Evolutionary conservation across 345 rosid genomes (phyloP).

Genomic region (Xanthoceras sorbifolium): DNA sequence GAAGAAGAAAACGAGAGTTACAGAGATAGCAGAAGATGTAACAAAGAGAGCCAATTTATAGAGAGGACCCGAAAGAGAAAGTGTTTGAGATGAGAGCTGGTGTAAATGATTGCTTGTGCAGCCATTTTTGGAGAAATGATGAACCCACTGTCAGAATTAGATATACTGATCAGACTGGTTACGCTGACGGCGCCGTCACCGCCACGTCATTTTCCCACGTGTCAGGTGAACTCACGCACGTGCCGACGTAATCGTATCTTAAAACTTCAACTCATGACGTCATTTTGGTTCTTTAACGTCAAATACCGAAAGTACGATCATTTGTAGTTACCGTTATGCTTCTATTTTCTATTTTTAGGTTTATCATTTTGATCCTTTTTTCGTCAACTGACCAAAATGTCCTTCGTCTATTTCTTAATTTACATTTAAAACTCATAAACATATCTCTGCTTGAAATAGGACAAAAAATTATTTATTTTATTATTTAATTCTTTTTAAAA

Average conservation of each 20-base stretch:
- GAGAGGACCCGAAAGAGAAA: background rate
- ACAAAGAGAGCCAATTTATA: constrained; percentile 30
- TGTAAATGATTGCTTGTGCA: constrained; percentile 59
- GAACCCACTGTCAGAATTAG: background rate
- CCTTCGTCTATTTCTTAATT: background rate
- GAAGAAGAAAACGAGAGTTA: background rate
- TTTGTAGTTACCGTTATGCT: constrained; percentile 15
- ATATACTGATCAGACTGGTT: background rate
- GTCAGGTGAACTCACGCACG: constrained; percentile 4
- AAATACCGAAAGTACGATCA: constrained; percentile 28
- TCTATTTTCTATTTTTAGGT: background rate
- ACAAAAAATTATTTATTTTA: too few species aligned
- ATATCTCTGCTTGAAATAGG: too few species aligned
- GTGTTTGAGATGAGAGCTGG: background rate
- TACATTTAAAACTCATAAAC: background rate
- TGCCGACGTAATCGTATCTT: constrained; percentile 13
- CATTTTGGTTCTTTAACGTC: constrained; percentile 8
- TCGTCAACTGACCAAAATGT: background rate
- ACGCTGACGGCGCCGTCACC: constrained; percentile 45
- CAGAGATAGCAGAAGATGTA: background rate
- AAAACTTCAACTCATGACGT: background rate
- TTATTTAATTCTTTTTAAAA: too few species aligned
- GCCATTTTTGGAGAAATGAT: constrained; percentile 51
- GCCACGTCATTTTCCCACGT: constrained; percentile 17
- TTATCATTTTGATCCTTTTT: background rate